These are phyloP conservation scores for Kwoniella heveanensis DNA, from an alignment of 768 basidiomycete genomes.

Conservation along the genomic window DNA sequence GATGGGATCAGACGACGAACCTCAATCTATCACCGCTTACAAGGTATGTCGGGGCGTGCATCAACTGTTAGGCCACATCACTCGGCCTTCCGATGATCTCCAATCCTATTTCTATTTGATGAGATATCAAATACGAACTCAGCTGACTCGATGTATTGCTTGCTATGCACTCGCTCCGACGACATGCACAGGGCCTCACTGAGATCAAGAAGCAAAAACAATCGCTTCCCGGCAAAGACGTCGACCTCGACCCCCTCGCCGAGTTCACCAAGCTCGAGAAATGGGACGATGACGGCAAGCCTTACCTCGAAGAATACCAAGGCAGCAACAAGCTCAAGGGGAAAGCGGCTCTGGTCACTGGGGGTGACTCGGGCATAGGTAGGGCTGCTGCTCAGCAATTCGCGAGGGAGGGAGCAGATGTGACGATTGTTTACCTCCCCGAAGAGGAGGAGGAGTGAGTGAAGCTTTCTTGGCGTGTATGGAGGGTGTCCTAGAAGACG, in stretches of 20 bases:
- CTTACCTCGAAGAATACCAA: slow-evolving; percentile 61
- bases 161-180: too few relatives aligned
- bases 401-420: slow-evolving; percentile 59
- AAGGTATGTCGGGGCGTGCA: slow-evolving; percentile 22
- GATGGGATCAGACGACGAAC: slow-evolving; percentile 42
- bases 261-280: slow-evolving; percentile 57
- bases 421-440: slow-evolving; percentile 61
- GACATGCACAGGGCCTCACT: slow-evolving; percentile 36
- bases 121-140: too few relatives aligned
- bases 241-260: slow-evolving; percentile 59
- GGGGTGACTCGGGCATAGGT: slow-evolving; percentile 51
- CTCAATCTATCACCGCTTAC: slow-evolving; percentile 50
- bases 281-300: slow-evolving; percentile 63
- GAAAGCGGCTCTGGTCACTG: slow-evolving; percentile 53
- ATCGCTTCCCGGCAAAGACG: slow-evolving; percentile 62
- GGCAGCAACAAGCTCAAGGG: slow-evolving; percentile 61
- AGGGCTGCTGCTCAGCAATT: slow-evolving; percentile 53
- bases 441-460: slow-evolving; percentile 63
- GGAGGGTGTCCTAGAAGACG: background rate
- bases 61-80: too few relatives aligned
- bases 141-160: too few relatives aligned
- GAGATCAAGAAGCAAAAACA: slow-evolving; percentile 58
- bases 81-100: too few relatives aligned
- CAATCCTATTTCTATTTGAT: too few relatives aligned
- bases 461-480: background rate